phyloP scores from a whole-genome alignment of 2,329 filamentous ascomycete genomes.

The Raffaelea arxii region DNA sequence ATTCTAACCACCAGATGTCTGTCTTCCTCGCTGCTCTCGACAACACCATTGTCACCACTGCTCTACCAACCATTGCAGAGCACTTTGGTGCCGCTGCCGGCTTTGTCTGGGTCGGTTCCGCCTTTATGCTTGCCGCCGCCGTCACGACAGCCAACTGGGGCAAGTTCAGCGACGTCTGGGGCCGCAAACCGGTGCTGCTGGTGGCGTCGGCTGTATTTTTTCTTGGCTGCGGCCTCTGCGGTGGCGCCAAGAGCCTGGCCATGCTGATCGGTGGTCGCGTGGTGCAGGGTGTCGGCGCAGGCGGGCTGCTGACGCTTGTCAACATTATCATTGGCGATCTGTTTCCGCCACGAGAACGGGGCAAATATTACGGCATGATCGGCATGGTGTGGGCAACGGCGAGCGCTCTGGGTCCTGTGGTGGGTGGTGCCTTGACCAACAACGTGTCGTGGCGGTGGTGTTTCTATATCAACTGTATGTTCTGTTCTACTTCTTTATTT shows the following conservation, averaged over 20 bases:
- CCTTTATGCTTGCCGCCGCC: slow-evolving; percentile 63
- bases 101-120: slow-evolving; percentile 69
- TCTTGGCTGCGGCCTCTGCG: slow-evolving; percentile 44
- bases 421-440: slow-evolving; percentile 13
- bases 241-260: slow-evolving; percentile 36
- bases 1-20: slow-evolving; percentile 11
- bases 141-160: slow-evolving; percentile 62
- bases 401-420: slow-evolving; percentile 12
- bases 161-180: slow-evolving; percentile 49
- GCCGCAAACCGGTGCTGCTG: slow-evolving; percentile 45
- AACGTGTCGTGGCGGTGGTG: slow-evolving; percentile 53
- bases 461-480: slow-evolving; percentile 50
- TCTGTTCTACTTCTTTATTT: not conserved
- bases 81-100: slow-evolving; percentile 57
- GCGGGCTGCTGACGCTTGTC: slow-evolving; percentile 48
- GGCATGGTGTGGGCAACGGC: slow-evolving; percentile 15
- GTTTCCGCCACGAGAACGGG: slow-evolving; percentile 14
- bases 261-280: slow-evolving; percentile 46
- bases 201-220: slow-evolving; percentile 42
- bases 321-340: slow-evolving; percentile 48
- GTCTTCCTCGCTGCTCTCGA: slow-evolving; percentile 47
- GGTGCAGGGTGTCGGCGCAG: slow-evolving; percentile 47
- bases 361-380: slow-evolving; percentile 14
- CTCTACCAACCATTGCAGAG: slow-evolving; percentile 53
- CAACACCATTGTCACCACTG: slow-evolving; percentile 55